Conservation (phyloP, 179 eudicot species). For the Drosera spatulata region DNA sequence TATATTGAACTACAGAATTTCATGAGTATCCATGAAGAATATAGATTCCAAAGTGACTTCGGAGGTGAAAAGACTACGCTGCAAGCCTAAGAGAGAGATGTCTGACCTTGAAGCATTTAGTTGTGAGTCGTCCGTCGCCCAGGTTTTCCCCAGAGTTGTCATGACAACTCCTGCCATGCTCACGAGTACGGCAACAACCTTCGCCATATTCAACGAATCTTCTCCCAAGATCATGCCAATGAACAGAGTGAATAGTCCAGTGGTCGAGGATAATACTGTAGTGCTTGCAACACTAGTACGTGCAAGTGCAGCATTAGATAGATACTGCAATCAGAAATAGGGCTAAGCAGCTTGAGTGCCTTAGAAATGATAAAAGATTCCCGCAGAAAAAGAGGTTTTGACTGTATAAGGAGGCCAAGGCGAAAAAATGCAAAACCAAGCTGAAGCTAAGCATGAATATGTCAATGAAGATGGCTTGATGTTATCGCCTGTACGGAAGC, state of each 20-base stretch:
- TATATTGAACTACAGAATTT: not conserved
- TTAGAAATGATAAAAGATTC: not conserved
- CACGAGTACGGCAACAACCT: conserved; percentile 86
- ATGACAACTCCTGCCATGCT: conserved; percentile 94
- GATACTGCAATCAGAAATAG: conserved; percentile 49
- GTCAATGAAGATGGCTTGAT: no score
- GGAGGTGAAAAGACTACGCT: not conserved
- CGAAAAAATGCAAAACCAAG: no score
- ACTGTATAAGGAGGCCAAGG: not conserved
- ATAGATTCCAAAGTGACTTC: not conserved
- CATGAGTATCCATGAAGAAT: not conserved
- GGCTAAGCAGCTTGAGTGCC: conserved; percentile 4
- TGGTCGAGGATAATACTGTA: conserved; percentile 90
- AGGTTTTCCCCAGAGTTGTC: conserved; percentile 98
- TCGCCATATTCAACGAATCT: conserved; percentile 81
- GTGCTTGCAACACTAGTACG: conserved; percentile 99
- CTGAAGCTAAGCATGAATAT: no score
- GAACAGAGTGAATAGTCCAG: conserved; percentile 95
- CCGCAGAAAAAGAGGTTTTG: not conserved
- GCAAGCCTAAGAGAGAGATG: not conserved
- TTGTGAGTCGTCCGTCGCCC: conserved; percentile 79
- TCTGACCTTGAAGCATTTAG: conserved; percentile 49
- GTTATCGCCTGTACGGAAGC: no score
- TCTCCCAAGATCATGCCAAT: conserved; percentile 89
- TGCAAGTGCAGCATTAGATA: conserved; percentile 96